Base-by-base conservation (phyloP, 345 rosid species). In the Boechera divaricarpa region DNA sequence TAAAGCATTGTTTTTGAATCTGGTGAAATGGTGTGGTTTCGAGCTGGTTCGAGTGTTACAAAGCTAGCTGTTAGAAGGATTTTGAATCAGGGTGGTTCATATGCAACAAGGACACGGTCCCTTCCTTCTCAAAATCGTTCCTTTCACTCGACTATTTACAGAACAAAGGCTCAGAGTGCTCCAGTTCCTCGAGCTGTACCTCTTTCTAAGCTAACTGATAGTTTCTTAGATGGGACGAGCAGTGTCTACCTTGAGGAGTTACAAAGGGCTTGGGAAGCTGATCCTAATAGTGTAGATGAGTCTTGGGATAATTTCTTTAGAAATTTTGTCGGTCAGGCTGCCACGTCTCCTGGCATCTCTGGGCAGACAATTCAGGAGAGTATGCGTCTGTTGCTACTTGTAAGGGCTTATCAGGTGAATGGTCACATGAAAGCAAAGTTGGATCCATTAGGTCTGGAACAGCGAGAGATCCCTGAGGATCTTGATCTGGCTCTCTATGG, bases 331-430 rank as follows among this genome's bases (percentile, higher is more conserved):
- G 97, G 97, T 36, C 92, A 91, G 79, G 91, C 91, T 42, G 86
- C 89, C 2, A 83, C 92, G 3, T 83, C 91, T 31, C 89, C 88
- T 32, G 95, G 95, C 21, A 87, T 91, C 67, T 91, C 97, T 0
- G 95, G 97, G 24, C 97, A 91, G 79, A 89, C 97, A 0, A 91
- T 91, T 58, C 92, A 89, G 77, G 97, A 91, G 83, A 91, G 97
- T 72, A 91, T 91, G 97, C 87, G 97, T 1, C 69, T 91, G 55
- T 63, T 91, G 79, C 68, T 89, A 49, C 83, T 91, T 42, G 91
- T 91, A 7, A 88, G 97, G 81, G 97, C 94, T 75, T 91, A 91
- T 69, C 97, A 89, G 78, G 97, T 89, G 73, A 89, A 86, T 61
- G 97, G 97, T 77, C 97, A 91, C 82, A 87, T 89, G 94, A 91